Conservation (phyloP, 192 early-diverging fungal species). For the Piromyces finnis region DNA sequence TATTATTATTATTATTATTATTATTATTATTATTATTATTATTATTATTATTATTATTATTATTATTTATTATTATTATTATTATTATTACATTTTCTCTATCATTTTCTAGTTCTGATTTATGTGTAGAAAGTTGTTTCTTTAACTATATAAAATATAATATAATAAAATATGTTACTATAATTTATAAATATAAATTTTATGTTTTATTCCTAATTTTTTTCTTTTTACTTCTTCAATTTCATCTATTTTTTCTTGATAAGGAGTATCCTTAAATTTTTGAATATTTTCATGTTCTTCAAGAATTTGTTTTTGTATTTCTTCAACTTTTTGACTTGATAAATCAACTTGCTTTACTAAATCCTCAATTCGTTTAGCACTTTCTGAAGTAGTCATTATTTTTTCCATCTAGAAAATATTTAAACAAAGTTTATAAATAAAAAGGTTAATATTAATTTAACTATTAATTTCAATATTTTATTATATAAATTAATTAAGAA, state of each 20-base stretch:
- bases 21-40: too few relatives aligned
- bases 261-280: not conserved
- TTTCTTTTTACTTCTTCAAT: too few relatives aligned
- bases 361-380: not conserved
- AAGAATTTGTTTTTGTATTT: not conserved
- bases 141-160: not conserved
- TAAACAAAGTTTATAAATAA: too few relatives aligned
- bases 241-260: not conserved
- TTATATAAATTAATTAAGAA: too few relatives aligned
- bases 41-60: too few relatives aligned
- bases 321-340: not conserved
- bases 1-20: too few relatives aligned
- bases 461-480: too few relatives aligned
- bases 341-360: not conserved
- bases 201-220: too few relatives aligned
- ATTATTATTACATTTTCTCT: not conserved
- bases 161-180: too few relatives aligned
- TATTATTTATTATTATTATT: too few relatives aligned
- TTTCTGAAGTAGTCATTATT: not conserved
- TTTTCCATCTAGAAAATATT: not conserved
- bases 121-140: not conserved
- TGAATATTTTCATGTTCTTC: not conserved
- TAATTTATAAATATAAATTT: too few relatives aligned
- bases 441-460: too few relatives aligned
- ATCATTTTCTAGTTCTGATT: not conserved